phyloP scores from a whole-genome alignment of 441 rosid species.

The Erodium texanum region DNA sequence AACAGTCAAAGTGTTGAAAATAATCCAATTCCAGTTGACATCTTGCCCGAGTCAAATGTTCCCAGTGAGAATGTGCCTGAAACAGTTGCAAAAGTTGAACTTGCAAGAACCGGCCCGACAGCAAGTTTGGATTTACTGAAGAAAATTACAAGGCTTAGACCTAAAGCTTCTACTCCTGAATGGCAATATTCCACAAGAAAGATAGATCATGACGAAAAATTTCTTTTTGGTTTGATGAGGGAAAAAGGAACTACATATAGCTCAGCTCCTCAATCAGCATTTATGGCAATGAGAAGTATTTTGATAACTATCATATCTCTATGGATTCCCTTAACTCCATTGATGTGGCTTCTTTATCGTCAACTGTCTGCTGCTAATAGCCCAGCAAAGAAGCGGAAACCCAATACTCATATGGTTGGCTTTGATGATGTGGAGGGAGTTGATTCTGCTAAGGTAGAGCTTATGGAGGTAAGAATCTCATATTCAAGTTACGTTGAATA shows the following conservation, averaged over 20 bases:
- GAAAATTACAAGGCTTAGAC: too few relatives aligned
- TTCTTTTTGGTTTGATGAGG: slow-evolving; percentile 82
- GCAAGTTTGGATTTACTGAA: too few relatives aligned
- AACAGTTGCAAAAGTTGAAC: too few relatives aligned
- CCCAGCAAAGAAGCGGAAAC: slow-evolving; percentile 62
- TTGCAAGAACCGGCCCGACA: too few relatives aligned
- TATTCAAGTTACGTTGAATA: slow-evolving; percentile 6
- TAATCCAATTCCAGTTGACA: slow-evolving; percentile 31
- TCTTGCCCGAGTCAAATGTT: slow-evolving; percentile 10
- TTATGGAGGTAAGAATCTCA: slow-evolving; percentile 57
- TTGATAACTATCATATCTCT: slow-evolving; percentile 63
- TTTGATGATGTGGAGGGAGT: slow-evolving; percentile 97
- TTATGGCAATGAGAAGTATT: slow-evolving; percentile 56
- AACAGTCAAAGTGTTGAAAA: slow-evolving; percentile 19
- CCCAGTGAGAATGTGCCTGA: slow-evolving; percentile 20
- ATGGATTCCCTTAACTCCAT: slow-evolving; percentile 84
- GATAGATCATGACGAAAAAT: slow-evolving; percentile 84
- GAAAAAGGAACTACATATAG: slow-evolving; percentile 68
- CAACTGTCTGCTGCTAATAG: slow-evolving; percentile 82
- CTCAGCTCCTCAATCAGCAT: slow-evolving; percentile 80
- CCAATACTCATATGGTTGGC: slow-evolving; percentile 47
- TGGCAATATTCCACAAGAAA: slow-evolving; percentile 82
- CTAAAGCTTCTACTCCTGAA: slow-evolving; percentile 33
- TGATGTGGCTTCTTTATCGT: slow-evolving; percentile 94
- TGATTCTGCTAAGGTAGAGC: slow-evolving; percentile 85